A percentile compares a stretch with the other conserved stretches of the same genome.
phyloP scores from a whole-genome alignment of 768 basidiomycete genomes.

The Serendipita sp. region DNA sequence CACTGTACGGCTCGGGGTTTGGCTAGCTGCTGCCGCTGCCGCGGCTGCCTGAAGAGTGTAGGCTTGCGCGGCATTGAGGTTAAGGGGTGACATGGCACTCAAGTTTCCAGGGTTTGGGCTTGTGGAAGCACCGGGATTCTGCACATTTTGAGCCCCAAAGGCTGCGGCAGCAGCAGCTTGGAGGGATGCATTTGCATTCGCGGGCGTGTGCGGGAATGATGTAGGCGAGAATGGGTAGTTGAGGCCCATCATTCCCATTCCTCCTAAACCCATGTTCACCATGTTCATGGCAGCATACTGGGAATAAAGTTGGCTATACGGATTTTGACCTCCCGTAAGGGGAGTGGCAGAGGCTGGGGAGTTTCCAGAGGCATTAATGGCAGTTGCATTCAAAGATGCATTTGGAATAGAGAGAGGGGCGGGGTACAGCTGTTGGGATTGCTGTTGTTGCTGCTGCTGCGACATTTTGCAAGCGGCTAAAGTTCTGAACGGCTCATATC shows the following conservation, averaged over 20 bases:
- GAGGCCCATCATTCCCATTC: constrained; percentile 15
- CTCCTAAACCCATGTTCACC: constrained; percentile 13
- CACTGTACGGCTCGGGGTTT: constrained; percentile 68
- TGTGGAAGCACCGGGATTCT: constrained; percentile 14
- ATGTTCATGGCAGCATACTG: constrained; percentile 4
- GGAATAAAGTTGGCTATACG: background rate
- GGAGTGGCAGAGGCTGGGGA: constrained; percentile 1
- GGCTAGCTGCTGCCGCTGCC: constrained; percentile 45
- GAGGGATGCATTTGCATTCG: constrained; percentile 12
- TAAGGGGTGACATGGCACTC: constrained; percentile 21
- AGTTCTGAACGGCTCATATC: no score
- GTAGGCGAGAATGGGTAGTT: constrained; percentile 9
- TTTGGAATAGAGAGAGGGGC: constrained; percentile 4
- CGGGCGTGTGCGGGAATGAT: constrained; percentile 9
- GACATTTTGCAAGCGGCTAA: background rate
- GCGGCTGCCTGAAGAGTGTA: constrained; percentile 68
- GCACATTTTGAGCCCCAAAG: constrained; percentile 7
- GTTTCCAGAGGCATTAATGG: constrained; percentile 4
- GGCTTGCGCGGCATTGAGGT: constrained; percentile 54
- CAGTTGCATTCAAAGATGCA: background rate
- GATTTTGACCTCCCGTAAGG: background rate
- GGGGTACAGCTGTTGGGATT: constrained; percentile 4
- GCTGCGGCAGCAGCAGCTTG: background rate
- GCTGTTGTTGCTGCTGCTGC: background rate
- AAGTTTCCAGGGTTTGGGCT: background rate